These are phyloP conservation scores for Microstegium vimineum DNA, from an alignment of 176 grass and related monocot genomes.

Conservation along the genomic window DNA sequence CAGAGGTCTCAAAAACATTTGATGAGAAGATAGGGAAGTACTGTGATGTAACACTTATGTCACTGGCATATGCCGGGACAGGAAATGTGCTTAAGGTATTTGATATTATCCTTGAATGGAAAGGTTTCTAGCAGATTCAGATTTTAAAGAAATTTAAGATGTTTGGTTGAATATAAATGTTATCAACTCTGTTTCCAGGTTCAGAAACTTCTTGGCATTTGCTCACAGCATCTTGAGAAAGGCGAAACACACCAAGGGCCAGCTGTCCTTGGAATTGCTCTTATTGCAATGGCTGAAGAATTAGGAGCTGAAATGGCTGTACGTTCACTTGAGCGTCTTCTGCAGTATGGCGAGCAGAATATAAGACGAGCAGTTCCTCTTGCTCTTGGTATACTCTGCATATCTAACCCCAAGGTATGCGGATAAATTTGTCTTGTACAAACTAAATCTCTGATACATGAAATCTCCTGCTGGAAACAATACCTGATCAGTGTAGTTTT, in stretches of 20 bases:
- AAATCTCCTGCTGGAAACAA: not conserved
- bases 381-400: slow-evolving; percentile 88
- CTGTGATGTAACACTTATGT: slow-evolving; percentile 94
- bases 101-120: not conserved
- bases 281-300: slow-evolving; percentile 98
- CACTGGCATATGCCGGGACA: slow-evolving; percentile 96
- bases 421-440: not conserved
- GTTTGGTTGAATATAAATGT: not conserved
- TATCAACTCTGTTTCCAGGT: slow-evolving; percentile 46
- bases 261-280: slow-evolving; percentile 98
- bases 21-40: slow-evolving; percentile 99
- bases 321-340: slow-evolving; percentile 76
- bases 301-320: slow-evolving; percentile 89
- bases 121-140: slow-evolving; percentile 5
- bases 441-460: not conserved
- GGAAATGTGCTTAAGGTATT: slow-evolving; percentile 96
- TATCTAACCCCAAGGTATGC: slow-evolving; percentile 92
- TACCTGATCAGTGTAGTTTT: not conserved
- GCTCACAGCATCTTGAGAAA: slow-evolving; percentile 94
- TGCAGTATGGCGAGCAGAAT: slow-evolving; percentile 98
- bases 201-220: slow-evolving; percentile 86
- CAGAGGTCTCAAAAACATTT: slow-evolving; percentile 95
- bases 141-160: not conserved
- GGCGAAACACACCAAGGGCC: slow-evolving; percentile 93
- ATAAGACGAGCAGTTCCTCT: slow-evolving; percentile 96